These are phyloP conservation scores for Colletotrichum melonis DNA, from an alignment of 2,329 filamentous ascomycete species.

Conservation along the genomic window DNA sequence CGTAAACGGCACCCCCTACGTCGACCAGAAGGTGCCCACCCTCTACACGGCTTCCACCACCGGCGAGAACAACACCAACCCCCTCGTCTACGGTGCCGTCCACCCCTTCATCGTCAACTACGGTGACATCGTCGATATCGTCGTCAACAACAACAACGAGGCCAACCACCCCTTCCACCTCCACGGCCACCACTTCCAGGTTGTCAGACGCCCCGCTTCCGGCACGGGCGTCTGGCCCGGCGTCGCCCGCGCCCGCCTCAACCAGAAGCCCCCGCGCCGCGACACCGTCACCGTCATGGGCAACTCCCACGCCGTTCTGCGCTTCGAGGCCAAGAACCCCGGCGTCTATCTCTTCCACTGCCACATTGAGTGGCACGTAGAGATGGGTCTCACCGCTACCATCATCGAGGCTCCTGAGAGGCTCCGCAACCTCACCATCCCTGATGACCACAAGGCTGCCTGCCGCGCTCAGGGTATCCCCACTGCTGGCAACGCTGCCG, in stretches of 20 bases:
- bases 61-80: slow-evolving; percentile 55
- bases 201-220: slow-evolving; percentile 55
- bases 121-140: slow-evolving; percentile 56
- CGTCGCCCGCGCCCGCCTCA: slow-evolving; percentile 41
- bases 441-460: slow-evolving; percentile 64
- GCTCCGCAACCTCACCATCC: slow-evolving; percentile 66
- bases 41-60: slow-evolving; percentile 77
- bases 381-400: slow-evolving; percentile 66
- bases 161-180: slow-evolving; percentile 64
- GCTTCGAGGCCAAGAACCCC: slow-evolving; percentile 63
- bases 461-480: slow-evolving; percentile 60
- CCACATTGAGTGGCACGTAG: slow-evolving; percentile 72
- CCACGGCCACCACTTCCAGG: slow-evolving; percentile 67
- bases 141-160: slow-evolving; percentile 61
- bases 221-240: slow-evolving; percentile 51
- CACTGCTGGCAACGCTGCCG: slow-evolving; percentile 74
- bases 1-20: slow-evolving; percentile 75
- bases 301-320: slow-evolving; percentile 60
- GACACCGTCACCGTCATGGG: slow-evolving; percentile 53
- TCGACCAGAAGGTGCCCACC: slow-evolving; percentile 75
- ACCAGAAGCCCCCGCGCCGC: slow-evolving; percentile 45
- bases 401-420: slow-evolving; percentile 68
- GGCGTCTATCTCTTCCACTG: slow-evolving; percentile 69
- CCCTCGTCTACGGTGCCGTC: slow-evolving; percentile 55
- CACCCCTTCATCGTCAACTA: slow-evolving; percentile 53